Conservation (phyloP, 208 protist genomes). For the Crithidia bombi region DNA sequence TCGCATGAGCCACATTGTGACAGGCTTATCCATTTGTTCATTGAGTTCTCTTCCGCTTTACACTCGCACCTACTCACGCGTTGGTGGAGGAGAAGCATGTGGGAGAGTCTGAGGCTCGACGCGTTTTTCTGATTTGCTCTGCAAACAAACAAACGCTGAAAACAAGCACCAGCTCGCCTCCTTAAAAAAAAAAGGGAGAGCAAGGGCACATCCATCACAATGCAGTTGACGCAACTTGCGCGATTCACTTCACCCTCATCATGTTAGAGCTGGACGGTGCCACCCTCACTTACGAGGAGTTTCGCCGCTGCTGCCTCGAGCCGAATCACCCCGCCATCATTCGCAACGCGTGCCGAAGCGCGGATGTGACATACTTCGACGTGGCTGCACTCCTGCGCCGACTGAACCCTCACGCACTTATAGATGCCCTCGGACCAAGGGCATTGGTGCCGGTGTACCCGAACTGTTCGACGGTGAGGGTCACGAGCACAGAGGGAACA, state of each 20-base stretch:
- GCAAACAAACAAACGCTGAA: no score
- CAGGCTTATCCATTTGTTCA: no score
- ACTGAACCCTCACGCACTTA: slow-evolving; percentile 38
- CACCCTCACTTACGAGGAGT: slow-evolving; percentile 67
- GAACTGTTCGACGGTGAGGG: not conserved
- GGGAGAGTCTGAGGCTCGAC: no score
- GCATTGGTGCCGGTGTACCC: slow-evolving; percentile 61
- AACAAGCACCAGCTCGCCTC: not conserved
- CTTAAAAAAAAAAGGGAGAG: slow-evolving; percentile 3
- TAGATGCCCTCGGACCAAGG: slow-evolving; percentile 31
- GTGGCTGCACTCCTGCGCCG: slow-evolving; percentile 20
- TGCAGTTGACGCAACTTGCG: no score
- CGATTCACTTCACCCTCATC: no score
- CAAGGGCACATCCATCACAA: not conserved
- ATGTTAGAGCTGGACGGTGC: slow-evolving; percentile 70
- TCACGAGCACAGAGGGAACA: not conserved
- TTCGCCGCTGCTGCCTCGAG: slow-evolving; percentile 60
- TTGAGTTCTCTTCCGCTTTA: no score
- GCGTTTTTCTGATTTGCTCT: no score
- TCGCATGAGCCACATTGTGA: no score
- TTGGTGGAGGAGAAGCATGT: no score
- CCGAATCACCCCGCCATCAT: slow-evolving; percentile 82
- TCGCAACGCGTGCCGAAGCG: slow-evolving; percentile 31
- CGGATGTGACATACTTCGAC: slow-evolving; percentile 27
- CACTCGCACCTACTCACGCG: no score